Percentiles rank a stretch among this genome's conserved stretches.
These are phyloP conservation scores for Pestalotiopsis sp. DNA, from an alignment of 2,329 filamentous ascomycete genomes.

Conservation along the genomic window DNA sequence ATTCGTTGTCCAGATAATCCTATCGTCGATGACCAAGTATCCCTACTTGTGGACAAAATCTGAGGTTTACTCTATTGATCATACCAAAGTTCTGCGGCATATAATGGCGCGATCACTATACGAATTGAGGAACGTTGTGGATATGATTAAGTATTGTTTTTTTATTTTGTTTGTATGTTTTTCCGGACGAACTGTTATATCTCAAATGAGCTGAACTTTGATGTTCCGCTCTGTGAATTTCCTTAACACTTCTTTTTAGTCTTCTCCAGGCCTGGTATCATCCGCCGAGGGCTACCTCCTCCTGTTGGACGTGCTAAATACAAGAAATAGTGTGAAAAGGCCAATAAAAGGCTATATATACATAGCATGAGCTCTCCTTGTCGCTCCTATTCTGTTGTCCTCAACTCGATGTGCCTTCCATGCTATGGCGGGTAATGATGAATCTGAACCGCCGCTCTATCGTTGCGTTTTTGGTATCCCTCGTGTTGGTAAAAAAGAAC, in stretches of 20 bases:
- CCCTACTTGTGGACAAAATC: no score
- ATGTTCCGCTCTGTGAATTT: not conserved
- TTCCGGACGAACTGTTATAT: not conserved
- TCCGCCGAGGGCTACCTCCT: not conserved
- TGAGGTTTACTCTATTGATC: no score
- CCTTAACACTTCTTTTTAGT: not conserved
- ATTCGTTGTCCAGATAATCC: no score
- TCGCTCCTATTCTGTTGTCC: not conserved
- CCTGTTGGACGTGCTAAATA: constrained; percentile 15
- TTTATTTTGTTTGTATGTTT: constrained; percentile 34
- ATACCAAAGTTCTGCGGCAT: no score
- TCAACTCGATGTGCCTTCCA: not conserved
- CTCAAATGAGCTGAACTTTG: not conserved
- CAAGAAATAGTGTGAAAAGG: constrained; percentile 2
- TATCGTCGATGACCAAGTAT: no score
- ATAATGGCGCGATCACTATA: no score
- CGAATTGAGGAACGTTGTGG: constrained; percentile 1
- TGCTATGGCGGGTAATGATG: constrained; percentile 18
- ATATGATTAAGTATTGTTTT: constrained; percentile 19
- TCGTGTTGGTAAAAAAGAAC: constrained; percentile 19
- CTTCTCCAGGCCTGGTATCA: constrained; percentile 2
- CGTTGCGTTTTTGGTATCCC: constrained; percentile 27
- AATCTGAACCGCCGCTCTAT: constrained; percentile 24
- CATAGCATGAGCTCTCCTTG: not conserved
- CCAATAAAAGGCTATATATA: constrained; percentile 11